phyloP scores from a whole-genome alignment of 768 basidiomycete species.

The Amanita phalloides region DNA sequence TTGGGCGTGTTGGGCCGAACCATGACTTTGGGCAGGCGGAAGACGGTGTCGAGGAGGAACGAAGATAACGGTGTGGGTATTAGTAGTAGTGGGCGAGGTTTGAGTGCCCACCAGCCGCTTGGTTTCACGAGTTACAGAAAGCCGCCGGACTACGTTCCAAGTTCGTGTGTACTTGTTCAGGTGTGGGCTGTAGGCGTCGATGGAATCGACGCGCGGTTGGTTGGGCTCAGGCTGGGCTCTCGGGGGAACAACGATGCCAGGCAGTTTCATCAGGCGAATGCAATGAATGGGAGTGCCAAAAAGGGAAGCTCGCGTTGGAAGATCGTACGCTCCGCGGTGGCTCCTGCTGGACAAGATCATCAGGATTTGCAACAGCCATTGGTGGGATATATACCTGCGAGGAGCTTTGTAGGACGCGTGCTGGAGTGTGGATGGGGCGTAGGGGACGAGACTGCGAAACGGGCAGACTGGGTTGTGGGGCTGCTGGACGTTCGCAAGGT shows the following conservation, averaged over 20 bases:
- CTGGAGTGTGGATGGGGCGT: conserved; percentile 80
- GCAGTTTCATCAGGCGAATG: conserved; percentile 2
- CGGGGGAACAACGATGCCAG: conserved; percentile 9
- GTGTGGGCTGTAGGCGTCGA: conserved; percentile 88
- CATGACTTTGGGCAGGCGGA: conserved; percentile 9
- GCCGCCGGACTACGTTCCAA: conserved; percentile 66
- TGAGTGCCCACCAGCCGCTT: conserved; percentile 22
- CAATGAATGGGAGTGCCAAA: conserved; percentile 7
- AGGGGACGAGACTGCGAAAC: conserved; percentile 47
- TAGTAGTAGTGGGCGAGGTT: conserved; percentile 14
- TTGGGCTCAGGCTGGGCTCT: conserved; percentile 35
- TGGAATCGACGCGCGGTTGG: conserved; percentile 55
- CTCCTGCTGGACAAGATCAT: neutral
- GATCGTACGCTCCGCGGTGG: conserved; percentile 1
- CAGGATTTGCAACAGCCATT: conserved; percentile 14
- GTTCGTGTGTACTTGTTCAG: conserved; percentile 67
- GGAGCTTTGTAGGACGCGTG: conserved; percentile 79
- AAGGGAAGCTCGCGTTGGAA: conserved; percentile 10
- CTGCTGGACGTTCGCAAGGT: conserved; percentile 76
- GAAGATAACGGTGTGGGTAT: conserved; percentile 6
- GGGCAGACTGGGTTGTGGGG: conserved; percentile 85
- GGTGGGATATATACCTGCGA: conserved; percentile 78
- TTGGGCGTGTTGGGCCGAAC: conserved; percentile 8
- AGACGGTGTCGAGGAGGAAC: conserved; percentile 8
- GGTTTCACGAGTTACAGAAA: conserved; percentile 62